Evolutionary conservation across 139 green algal genomes (phyloP).

Genomic region (Tetraselmis striata): DNA sequence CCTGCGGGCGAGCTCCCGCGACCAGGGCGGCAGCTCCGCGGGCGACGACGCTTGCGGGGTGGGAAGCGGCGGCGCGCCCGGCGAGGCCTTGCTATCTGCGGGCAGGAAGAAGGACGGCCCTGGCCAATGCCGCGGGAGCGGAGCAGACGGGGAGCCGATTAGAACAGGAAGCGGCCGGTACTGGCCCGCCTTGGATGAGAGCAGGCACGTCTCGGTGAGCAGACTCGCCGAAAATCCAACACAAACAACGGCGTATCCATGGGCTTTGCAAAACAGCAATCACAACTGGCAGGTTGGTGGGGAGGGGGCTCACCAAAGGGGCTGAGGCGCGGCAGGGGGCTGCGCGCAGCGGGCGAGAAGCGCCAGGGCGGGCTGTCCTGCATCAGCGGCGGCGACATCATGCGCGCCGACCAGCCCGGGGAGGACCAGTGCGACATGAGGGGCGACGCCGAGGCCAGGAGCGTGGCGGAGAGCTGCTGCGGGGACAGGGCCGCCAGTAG

Average conservation of each 20-base stretch:
- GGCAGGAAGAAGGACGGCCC: neutral
- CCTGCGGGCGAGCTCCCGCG: neutral
- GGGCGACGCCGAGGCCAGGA: neutral
- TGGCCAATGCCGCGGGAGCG: neutral
- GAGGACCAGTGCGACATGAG: neutral
- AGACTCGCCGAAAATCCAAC: neutral
- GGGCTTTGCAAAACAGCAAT: neutral
- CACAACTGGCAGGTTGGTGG: too few species aligned
- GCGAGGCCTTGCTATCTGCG: too few species aligned
- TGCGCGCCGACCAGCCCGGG: neutral
- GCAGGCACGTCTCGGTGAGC: too few species aligned
- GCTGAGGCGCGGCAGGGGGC: too few species aligned
- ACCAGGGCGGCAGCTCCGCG: neutral
- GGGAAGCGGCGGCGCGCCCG: neutral
- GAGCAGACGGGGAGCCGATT: neutral
- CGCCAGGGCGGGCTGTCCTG: neutral
- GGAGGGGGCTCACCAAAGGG: neutral
- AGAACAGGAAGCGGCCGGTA: too few species aligned
- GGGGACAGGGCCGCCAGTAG: neutral
- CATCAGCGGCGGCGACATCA: neutral
- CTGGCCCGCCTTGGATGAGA: too few species aligned
- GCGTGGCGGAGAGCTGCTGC: neutral
- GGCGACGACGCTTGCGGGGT: neutral
- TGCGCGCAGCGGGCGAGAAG: neutral
- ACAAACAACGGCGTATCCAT: neutral